Evolutionary conservation across 1,139 yeast species (phyloP).

Genomic region (Blastobotrys apis): DNA sequence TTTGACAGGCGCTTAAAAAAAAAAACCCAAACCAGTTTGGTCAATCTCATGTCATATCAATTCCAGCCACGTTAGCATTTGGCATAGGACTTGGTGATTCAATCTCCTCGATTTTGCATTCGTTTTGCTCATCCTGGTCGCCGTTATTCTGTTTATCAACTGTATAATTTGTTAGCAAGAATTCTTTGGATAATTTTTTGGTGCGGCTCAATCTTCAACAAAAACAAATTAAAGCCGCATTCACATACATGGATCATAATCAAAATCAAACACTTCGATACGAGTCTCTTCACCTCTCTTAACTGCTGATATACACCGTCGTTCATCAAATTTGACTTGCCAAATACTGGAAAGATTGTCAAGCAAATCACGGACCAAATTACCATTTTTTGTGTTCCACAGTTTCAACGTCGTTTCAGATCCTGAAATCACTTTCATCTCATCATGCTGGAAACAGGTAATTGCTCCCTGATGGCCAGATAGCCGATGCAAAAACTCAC

Average conservation of each 20-base stretch:
- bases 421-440: slow-evolving; percentile 80
- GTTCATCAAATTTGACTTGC: slow-evolving; percentile 87
- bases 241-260: slow-evolving; percentile 27
- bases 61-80: too few relatives aligned
- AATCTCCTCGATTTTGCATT: slow-evolving; percentile 2
- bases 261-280: slow-evolving; percentile 83
- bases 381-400: slow-evolving; percentile 82
- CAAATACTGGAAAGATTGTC: slow-evolving; percentile 79
- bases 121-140: too few relatives aligned
- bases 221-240: too few relatives aligned
- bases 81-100: neutral
- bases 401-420: slow-evolving; percentile 75
- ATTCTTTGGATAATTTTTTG: too few relatives aligned
- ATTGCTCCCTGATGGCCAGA: slow-evolving; percentile 87
- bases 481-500: slow-evolving; percentile 57
- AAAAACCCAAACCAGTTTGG: too few relatives aligned
- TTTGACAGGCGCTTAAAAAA: too few relatives aligned
- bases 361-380: slow-evolving; percentile 67
- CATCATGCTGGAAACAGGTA: slow-evolving; percentile 90
- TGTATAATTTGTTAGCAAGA: too few relatives aligned
- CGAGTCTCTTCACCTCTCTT: slow-evolving; percentile 62
- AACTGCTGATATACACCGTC: slow-evolving; percentile 91
- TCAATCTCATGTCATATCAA: too few relatives aligned
- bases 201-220: too few relatives aligned
- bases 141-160: too few relatives aligned